Base-by-base conservation (phyloP, 305 asterid genomes). In the Fraxinus floribunda region DNA sequence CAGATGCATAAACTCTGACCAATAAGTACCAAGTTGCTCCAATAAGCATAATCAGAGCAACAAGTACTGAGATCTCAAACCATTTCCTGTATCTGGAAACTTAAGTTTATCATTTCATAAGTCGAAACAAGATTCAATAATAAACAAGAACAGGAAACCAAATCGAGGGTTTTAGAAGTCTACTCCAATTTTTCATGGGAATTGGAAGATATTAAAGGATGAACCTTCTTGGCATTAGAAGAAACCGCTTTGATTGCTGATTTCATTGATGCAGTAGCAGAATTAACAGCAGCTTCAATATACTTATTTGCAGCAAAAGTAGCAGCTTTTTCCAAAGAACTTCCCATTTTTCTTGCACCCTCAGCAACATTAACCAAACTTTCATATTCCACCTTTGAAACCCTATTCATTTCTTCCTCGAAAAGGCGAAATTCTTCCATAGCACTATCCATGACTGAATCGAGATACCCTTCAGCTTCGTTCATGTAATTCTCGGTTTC, bases 251-350 rank as follows among this genome's bases (percentile, higher is more conserved):
- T 81, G 7, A 75, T 38, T 0, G 84, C 84, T 26, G 81, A 81
- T 81, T 62, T 81, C 84, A 81, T 81, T 9, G 84, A 76, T 16
- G 84, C 77, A 10, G 70, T 30, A 41, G 81, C 81, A 5, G 81
- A 60, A 29, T 81, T 81, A 38, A 81, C 15, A 4, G 77, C 81
- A 41, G 76, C 77, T 30, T 81, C 84, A 62, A 81, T 76, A 39
- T 81, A 81, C 80, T 81, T 81, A 30, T 81, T 81, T 0, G 84
- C 13, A 15, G 84, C 84, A 62, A 75, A 4, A 24, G 75, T 81
- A 5, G 84, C 80, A 5, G 66, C 80, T 26, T 18, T 36, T 26
- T 81, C 80, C 84, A 81, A 22, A 16, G 76, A 73, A 35, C 39
- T 81, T 15, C 84, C 84, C 75, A 81, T 57, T 22, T 11, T 76